phyloP scores from a whole-genome alignment of 805 yeast genomes.

The Saccharomyces jurei region DNA sequence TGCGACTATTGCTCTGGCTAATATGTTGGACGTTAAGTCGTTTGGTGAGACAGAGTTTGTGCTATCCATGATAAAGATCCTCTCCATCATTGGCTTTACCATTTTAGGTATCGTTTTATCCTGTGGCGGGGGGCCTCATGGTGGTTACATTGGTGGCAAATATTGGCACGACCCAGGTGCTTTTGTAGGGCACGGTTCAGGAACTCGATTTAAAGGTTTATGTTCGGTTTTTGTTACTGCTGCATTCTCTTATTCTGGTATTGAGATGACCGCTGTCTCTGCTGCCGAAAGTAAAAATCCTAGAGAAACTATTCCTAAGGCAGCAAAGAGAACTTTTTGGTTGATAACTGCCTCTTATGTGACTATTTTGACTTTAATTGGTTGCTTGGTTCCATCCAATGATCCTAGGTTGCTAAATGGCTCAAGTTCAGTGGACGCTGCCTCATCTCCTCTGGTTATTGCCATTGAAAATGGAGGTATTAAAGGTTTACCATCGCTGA shows the following conservation, averaged over 20 bases:
- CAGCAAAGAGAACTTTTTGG: constrained; percentile 80
- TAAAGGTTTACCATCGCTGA: constrained; percentile 55
- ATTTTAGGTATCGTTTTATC: constrained; percentile 44
- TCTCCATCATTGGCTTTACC: constrained; percentile 45
- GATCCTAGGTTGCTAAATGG: constrained; percentile 42
- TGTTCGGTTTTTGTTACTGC: constrained; percentile 49
- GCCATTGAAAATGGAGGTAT: constrained; percentile 63
- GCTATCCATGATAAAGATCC: constrained; percentile 41
- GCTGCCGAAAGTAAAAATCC: constrained; percentile 74
- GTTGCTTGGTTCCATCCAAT: constrained; percentile 58
- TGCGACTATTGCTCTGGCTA: constrained; percentile 39
- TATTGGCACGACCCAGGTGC: constrained; percentile 55
- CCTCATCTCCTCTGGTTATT: constrained; percentile 69
- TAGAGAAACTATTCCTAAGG: constrained; percentile 56
- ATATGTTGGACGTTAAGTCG: constrained; percentile 45
- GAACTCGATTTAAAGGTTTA: constrained; percentile 41
- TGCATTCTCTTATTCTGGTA: constrained; percentile 63
- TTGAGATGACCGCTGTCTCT: constrained; percentile 66
- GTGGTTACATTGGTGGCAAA: constrained; percentile 37
- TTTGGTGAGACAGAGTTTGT: constrained; percentile 53
- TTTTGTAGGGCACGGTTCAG: constrained; percentile 38
- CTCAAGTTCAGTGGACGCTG: constrained; percentile 44
- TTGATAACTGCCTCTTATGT: constrained; percentile 67
- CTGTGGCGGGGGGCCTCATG: constrained; percentile 39
- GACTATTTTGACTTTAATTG: constrained; percentile 45